Percentiles rank a stretch among this genome's conserved stretches.
Evolutionary conservation across 352 stramenopile species (phyloP).

Genomic region (Globisporangium paddicum): DNA sequence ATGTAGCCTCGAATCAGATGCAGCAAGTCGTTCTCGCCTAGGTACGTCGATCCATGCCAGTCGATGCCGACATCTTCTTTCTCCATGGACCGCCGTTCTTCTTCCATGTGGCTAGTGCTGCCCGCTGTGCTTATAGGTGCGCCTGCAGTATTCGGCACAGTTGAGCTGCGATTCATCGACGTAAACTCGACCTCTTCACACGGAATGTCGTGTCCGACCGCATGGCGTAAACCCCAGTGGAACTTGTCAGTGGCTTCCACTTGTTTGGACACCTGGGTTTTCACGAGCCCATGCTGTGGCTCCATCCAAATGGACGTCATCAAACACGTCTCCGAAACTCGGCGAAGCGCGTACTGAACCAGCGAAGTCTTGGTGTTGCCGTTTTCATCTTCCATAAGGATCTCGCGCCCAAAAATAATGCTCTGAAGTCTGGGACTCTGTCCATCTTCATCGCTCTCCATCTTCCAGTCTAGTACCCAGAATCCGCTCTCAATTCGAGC

Average conservation of each 20-base stretch:
- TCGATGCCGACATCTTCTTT: slow-evolving; percentile 37
- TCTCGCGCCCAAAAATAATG: slow-evolving; percentile 78
- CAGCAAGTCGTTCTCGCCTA: slow-evolving; percentile 69
- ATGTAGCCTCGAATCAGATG: slow-evolving; percentile 69
- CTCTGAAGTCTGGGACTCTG: slow-evolving; percentile 48
- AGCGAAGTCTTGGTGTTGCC: slow-evolving; percentile 66
- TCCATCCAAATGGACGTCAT: slow-evolving; percentile 90
- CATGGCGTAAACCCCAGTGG: slow-evolving; percentile 63
- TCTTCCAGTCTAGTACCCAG: slow-evolving; percentile 81
- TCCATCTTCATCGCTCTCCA: slow-evolving; percentile 53
- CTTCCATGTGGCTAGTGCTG: slow-evolving; percentile 12
- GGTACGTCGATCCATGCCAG: slow-evolving; percentile 34
- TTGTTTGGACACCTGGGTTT: slow-evolving; percentile 40
- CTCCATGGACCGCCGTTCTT: slow-evolving; percentile 43
- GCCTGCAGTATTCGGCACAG: not conserved
- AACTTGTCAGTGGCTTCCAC: slow-evolving; percentile 50
- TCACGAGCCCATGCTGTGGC: slow-evolving; percentile 70
- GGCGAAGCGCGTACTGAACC: slow-evolving; percentile 74
- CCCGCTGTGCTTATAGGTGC: slow-evolving; percentile 7
- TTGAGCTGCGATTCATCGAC: not conserved
- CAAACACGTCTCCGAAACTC: slow-evolving; percentile 69
- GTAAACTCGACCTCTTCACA: slow-evolving; percentile 32
- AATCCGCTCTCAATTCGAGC: slow-evolving; percentile 66
- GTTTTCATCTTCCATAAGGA: slow-evolving; percentile 81
- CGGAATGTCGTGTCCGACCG: slow-evolving; percentile 59